A percentile compares a stretch with the other conserved stretches of the same genome.
phyloP scores from a whole-genome alignment of 805 yeast genomes.

The Candida schatavii region DNA sequence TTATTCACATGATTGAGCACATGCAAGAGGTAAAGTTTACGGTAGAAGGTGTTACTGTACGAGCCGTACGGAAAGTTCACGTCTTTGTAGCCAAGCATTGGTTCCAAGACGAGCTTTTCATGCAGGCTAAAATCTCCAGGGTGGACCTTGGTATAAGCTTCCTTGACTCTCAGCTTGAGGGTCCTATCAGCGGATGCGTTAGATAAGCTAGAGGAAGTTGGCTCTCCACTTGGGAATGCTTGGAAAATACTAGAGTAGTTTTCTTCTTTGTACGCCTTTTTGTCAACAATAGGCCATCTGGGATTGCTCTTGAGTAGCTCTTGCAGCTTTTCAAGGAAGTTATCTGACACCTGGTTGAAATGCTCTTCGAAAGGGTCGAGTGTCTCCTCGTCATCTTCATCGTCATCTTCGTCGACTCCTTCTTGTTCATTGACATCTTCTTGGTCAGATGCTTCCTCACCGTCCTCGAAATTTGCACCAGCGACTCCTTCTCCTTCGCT shows the following conservation, averaged over 20 bases:
- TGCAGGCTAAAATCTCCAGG: constrained; percentile 20
- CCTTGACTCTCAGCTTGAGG: constrained; percentile 26
- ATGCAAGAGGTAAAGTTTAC: constrained; percentile 67
- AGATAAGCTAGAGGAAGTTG: constrained; percentile 14
- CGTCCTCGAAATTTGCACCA: constrained; percentile 27
- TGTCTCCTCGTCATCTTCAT: constrained; percentile 35
- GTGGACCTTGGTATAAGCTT: constrained; percentile 16
- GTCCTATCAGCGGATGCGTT: constrained; percentile 6
- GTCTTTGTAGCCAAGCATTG: constrained; percentile 73
- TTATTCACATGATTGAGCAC: constrained; percentile 78
- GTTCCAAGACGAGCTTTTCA: constrained; percentile 55
- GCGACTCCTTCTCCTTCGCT: constrained; percentile 33
- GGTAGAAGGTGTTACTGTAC: constrained; percentile 51
- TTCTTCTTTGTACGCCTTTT: constrained; percentile 16
- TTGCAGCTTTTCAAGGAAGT: constrained; percentile 26
- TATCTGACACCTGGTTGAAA: constrained; percentile 53
- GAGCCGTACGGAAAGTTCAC: constrained; percentile 56
- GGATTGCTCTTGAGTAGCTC: constrained; percentile 14
- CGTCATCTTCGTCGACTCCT: constrained; percentile 25
- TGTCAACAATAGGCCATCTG: constrained; percentile 27
- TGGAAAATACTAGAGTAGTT: constrained; percentile 32
- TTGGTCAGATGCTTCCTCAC: constrained; percentile 17
- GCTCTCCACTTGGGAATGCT: constrained; percentile 24
- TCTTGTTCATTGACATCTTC: constrained; percentile 23
- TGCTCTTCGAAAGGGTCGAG: constrained; percentile 78